phyloP scores from a whole-genome alignment of 305 asterid genomes.

The Fraxinus xanthoxyloides region DNA sequence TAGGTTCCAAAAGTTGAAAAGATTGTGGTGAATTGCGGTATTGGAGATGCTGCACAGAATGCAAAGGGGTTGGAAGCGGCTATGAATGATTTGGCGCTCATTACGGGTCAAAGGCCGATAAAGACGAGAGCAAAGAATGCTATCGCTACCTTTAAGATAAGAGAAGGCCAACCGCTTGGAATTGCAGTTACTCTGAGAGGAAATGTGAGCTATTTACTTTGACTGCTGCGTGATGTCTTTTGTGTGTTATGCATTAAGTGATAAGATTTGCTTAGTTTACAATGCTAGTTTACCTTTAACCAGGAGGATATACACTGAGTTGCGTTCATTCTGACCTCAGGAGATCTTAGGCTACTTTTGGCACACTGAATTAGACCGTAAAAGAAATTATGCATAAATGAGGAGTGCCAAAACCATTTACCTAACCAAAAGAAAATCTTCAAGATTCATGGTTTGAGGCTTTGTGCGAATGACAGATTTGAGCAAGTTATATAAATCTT shows the following conservation, averaged over 20 bases:
- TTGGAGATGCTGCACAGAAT: conserved; percentile 99
- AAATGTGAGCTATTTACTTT: conserved; percentile 39
- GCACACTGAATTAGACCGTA: background rate
- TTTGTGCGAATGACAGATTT: background rate
- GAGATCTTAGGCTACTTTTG: background rate
- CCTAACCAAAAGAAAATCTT: background rate
- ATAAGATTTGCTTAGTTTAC: background rate
- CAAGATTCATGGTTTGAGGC: background rate
- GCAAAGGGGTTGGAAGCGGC: conserved; percentile 96
- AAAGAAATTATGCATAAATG: background rate
- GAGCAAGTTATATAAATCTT: too few relatives aligned
- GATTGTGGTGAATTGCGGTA: conserved; percentile 94
- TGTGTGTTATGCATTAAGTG: background rate
- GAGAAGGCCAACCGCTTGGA: conserved; percentile 89
- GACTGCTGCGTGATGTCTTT: background rate
- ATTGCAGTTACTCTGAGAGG: conserved; percentile 93
- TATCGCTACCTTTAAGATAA: conserved; percentile 82
- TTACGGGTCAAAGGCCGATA: conserved; percentile 87
- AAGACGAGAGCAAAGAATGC: conserved; percentile 95
- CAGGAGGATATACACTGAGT: background rate
- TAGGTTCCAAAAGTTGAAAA: conserved; percentile 88
- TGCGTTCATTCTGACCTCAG: background rate
- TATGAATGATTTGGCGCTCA: conserved; percentile 78
- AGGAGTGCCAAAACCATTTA: background rate
- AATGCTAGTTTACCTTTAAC: background rate